Percentiles rank a stretch among this genome's conserved stretches.
Conservation (phyloP, 257 asterid species). For the Solanum arcanum region DNA sequence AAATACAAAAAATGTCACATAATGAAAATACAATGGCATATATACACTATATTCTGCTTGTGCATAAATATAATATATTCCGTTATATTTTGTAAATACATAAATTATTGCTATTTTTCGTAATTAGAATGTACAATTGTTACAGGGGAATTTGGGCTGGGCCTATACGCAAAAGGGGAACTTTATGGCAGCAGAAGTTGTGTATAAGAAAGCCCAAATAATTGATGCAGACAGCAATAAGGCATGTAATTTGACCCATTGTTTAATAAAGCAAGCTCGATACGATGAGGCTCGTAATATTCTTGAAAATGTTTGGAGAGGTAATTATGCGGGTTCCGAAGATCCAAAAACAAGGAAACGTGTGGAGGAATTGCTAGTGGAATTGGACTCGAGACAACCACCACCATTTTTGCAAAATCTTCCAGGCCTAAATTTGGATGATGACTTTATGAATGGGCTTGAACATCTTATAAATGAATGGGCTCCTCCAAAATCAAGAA, state of each 20-base stretch:
- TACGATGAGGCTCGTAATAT: constrained; percentile 43
- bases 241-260: constrained; percentile 67
- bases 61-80: too few relatives aligned
- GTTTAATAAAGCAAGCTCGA: constrained; percentile 53
- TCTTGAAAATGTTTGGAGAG: constrained; percentile 45
- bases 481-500: constrained; percentile 45
- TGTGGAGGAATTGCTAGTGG: constrained; percentile 40
- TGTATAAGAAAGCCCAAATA: constrained; percentile 78
- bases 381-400: constrained; percentile 22
- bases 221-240: constrained; percentile 76
- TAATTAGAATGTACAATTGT: not conserved
- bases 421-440: constrained; percentile 31
- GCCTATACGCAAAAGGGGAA: constrained; percentile 76
- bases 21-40: too few relatives aligned
- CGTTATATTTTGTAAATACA: not conserved
- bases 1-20: too few relatives aligned
- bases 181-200: constrained; percentile 68
- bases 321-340: constrained; percentile 47
- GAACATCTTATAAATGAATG: constrained; percentile 42
- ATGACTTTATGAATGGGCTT: constrained; percentile 42
- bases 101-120: not conserved
- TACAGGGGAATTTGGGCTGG: constrained; percentile 85
- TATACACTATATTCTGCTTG: not conserved
- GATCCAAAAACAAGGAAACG: constrained; percentile 44
- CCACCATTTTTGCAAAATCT: not conserved